phyloP scores from a whole-genome alignment of 352 stramenopile genomes.

The Phytophthora foliorum region DNA sequence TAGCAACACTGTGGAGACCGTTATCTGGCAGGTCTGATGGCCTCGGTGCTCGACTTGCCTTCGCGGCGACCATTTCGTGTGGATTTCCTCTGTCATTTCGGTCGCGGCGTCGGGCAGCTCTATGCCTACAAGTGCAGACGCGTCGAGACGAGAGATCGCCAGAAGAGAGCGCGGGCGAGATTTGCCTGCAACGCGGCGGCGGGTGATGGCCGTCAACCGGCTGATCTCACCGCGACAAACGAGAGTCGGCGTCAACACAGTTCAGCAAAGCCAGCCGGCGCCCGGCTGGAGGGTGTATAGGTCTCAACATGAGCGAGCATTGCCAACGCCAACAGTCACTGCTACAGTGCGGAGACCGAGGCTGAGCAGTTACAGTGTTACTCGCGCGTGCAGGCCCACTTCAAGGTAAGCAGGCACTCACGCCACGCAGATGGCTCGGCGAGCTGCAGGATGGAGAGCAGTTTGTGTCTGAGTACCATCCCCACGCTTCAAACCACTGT shows the following conservation, averaged over 20 bases:
- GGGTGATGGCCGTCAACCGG: constrained; percentile 13
- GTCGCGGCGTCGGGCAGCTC: constrained; percentile 11
- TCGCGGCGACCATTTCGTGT: constrained; percentile 2
- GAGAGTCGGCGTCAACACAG: constrained; percentile 23
- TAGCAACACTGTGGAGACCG: neutral
- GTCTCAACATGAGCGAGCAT: neutral
- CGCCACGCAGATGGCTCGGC: neutral
- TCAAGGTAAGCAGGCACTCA: neutral
- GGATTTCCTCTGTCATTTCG: constrained; percentile 20
- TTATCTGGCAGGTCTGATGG: constrained; percentile 1
- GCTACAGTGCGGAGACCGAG: too few relatives aligned
- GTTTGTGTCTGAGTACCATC: too few relatives aligned
- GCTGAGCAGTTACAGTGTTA: too few relatives aligned
- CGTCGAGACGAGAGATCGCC: constrained; percentile 1
- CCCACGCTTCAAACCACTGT: too few relatives aligned
- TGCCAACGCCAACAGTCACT: neutral
- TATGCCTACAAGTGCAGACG: constrained; percentile 16
- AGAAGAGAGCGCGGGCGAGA: neutral
- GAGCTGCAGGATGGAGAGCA: neutral
- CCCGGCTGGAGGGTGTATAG: constrained; percentile 18
- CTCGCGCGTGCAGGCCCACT: too few relatives aligned
- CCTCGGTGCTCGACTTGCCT: neutral
- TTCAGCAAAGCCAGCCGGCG: constrained; percentile 15
- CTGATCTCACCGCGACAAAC: constrained; percentile 13
- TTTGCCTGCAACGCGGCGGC: constrained; percentile 20